A percentile compares a stretch with the other conserved stretches of the same genome.
Conservation (phyloP, 2,329 filamentous ascomycete genomes). For the Stagonosporopsis rhizophila region DNA sequence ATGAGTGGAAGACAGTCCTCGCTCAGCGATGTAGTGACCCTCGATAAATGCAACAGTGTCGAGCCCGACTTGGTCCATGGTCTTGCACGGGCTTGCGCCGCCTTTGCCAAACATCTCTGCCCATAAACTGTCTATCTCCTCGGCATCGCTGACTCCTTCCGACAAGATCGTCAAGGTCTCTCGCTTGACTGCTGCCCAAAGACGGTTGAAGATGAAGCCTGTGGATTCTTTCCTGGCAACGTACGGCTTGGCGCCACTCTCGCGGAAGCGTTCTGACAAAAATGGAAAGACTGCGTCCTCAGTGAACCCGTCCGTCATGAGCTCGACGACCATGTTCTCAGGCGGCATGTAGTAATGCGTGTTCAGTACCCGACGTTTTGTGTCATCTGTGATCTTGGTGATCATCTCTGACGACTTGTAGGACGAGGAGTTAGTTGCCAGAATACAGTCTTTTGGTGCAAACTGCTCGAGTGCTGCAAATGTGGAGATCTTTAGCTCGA, state of each 20-base stretch:
- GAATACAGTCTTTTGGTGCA: constrained; percentile 56
- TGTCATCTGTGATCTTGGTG: constrained; percentile 48
- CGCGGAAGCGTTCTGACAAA: constrained; percentile 50
- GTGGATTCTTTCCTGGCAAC: constrained; percentile 59
- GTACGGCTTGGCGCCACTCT: constrained; percentile 54
- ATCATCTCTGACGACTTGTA: constrained; percentile 61
- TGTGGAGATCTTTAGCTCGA: constrained; percentile 57
- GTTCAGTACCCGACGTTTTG: constrained; percentile 49
- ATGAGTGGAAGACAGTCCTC: constrained; percentile 50
- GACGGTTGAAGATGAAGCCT: constrained; percentile 62
- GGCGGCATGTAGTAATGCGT: constrained; percentile 62
- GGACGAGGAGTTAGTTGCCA: constrained; percentile 61
- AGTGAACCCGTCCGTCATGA: constrained; percentile 62
- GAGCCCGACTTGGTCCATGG: constrained; percentile 61
- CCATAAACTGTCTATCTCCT: constrained; percentile 61
- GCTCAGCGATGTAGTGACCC: constrained; percentile 60
- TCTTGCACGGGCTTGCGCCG: constrained; percentile 45
- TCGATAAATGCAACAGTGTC: constrained; percentile 64
- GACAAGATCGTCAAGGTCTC: constrained; percentile 59
- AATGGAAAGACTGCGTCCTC: constrained; percentile 55
- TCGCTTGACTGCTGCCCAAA: constrained; percentile 65
- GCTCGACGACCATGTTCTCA: constrained; percentile 55
- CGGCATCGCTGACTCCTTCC: constrained; percentile 58
- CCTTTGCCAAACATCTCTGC: constrained; percentile 47
- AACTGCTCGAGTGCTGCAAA: constrained; percentile 57